Evolutionary conservation across 176 grass and related monocot species (phyloP).

Genomic region (Zizania latifolia): DNA sequence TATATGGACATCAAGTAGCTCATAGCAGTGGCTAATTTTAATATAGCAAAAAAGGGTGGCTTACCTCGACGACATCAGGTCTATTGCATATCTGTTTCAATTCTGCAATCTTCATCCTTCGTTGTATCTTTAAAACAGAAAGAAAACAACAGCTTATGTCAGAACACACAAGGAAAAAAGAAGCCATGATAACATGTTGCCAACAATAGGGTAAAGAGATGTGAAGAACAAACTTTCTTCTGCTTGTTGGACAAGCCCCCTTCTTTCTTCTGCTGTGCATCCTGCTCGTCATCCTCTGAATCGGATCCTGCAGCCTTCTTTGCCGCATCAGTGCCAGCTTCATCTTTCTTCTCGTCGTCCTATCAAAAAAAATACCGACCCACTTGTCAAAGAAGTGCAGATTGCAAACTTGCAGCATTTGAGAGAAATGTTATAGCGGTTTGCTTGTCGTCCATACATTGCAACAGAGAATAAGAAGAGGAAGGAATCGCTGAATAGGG

Average conservation of each 20-base stretch:
- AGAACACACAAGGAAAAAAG: neutral
- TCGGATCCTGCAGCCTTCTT: slow-evolving; percentile 54
- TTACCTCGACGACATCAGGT: slow-evolving; percentile 88
- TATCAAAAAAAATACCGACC: slow-evolving; percentile 13
- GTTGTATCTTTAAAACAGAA: slow-evolving; percentile 43
- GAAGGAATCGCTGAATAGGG: neutral
- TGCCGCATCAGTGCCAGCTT: slow-evolving; percentile 34
- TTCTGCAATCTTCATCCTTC: slow-evolving; percentile 90
- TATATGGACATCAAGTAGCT: neutral
- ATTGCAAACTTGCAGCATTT: neutral
- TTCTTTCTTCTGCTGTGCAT: slow-evolving; percentile 66
- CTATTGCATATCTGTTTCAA: slow-evolving; percentile 82
- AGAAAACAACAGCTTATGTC: neutral
- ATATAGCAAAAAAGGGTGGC: neutral
- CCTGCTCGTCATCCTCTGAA: slow-evolving; percentile 67
- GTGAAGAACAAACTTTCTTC: slow-evolving; percentile 48
- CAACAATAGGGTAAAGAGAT: neutral
- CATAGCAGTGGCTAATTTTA: neutral
- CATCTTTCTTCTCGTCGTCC: slow-evolving; percentile 64
- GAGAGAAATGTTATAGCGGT: neutral
- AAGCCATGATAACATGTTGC: neutral
- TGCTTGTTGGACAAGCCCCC: slow-evolving; percentile 81
- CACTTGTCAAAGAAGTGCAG: neutral
- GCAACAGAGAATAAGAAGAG: neutral
- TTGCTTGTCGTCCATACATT: neutral